A percentile compares a stretch with the other conserved stretches of the same genome.
Conservation (phyloP, 1,284 basidiomycete species). For the Volvariella surrecta region DNA sequence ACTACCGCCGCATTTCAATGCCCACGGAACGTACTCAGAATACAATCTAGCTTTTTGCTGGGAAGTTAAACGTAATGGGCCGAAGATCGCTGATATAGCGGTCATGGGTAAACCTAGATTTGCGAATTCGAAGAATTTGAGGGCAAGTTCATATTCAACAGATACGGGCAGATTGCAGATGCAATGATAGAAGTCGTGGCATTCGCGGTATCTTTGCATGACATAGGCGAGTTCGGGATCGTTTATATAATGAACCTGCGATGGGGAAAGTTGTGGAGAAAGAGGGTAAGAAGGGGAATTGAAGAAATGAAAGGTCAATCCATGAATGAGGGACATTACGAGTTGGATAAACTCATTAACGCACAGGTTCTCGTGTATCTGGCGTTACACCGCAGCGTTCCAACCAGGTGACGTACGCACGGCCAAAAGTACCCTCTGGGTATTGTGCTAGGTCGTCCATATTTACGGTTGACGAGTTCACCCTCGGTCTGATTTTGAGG, state of each 20-base stretch:
- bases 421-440: constrained; percentile 79
- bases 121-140: constrained; percentile 93
- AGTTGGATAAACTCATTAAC: constrained; percentile 17
- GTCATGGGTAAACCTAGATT: constrained; percentile 92
- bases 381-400: constrained; percentile 88
- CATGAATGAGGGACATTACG: background rate
- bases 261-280: constrained; percentile 1
- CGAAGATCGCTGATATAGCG: constrained; percentile 74
- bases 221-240: constrained; percentile 94
- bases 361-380: constrained; percentile 86
- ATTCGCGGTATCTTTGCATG: constrained; percentile 97
- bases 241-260: constrained; percentile 83
- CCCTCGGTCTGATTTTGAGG: constrained; percentile 75
- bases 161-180: constrained; percentile 84
- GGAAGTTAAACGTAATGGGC: constrained; percentile 52
- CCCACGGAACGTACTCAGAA: constrained; percentile 86
- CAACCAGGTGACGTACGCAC: constrained; percentile 88
- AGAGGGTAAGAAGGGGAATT: constrained; percentile 1
- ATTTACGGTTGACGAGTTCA: constrained; percentile 75
- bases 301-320: constrained; percentile 1
- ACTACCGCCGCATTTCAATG: constrained; percentile 70
- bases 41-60: constrained; percentile 52
- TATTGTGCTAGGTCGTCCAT: constrained; percentile 60
- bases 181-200: constrained; percentile 94
- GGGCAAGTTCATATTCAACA: constrained; percentile 88